These are phyloP conservation scores for Carex kokanica DNA, from an alignment of 176 grass and related monocot genomes.

Conservation along the genomic window DNA sequence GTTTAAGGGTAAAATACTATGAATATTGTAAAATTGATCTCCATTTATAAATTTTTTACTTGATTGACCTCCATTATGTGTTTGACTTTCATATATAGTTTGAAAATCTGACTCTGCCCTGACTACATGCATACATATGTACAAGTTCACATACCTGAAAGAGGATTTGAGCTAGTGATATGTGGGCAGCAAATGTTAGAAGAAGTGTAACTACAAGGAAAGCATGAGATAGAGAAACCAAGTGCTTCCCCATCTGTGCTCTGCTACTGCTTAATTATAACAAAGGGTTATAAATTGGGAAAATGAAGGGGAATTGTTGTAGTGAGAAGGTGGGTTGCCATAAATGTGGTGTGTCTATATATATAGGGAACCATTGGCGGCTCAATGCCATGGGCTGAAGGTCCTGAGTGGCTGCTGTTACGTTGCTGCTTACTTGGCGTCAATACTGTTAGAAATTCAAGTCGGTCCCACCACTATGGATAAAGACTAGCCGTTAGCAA, in stretches of 20 bases:
- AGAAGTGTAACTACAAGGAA: slow-evolving; percentile 34
- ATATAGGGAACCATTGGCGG: not conserved
- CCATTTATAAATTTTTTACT: too few relatives aligned
- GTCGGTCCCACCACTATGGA: slow-evolving; percentile 6
- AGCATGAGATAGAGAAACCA: not conserved
- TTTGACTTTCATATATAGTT: too few relatives aligned
- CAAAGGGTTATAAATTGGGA: not conserved
- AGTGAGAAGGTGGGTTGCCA: not conserved
- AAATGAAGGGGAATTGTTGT: not conserved
- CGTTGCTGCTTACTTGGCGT: slow-evolving; percentile 7
- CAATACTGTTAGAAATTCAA: not conserved
- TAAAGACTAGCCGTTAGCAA: slow-evolving; percentile 27
- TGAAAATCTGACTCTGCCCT: too few relatives aligned
- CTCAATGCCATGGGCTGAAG: not conserved
- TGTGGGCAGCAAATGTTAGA: slow-evolving; percentile 3
- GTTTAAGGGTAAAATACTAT: too few relatives aligned
- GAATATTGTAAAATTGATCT: too few relatives aligned
- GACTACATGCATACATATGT: not conserved
- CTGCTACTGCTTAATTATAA: not conserved
- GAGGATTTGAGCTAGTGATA: slow-evolving; percentile 44
- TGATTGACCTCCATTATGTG: too few relatives aligned
- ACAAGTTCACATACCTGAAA: slow-evolving; percentile 45
- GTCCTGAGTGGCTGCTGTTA: slow-evolving; percentile 3
- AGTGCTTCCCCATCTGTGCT: slow-evolving; percentile 5
- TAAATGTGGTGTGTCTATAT: not conserved